Percentiles rank a stretch among this genome's conserved stretches.
phyloP scores from a whole-genome alignment of 176 grass and related monocot genomes.

The Avena sativa region DNA sequence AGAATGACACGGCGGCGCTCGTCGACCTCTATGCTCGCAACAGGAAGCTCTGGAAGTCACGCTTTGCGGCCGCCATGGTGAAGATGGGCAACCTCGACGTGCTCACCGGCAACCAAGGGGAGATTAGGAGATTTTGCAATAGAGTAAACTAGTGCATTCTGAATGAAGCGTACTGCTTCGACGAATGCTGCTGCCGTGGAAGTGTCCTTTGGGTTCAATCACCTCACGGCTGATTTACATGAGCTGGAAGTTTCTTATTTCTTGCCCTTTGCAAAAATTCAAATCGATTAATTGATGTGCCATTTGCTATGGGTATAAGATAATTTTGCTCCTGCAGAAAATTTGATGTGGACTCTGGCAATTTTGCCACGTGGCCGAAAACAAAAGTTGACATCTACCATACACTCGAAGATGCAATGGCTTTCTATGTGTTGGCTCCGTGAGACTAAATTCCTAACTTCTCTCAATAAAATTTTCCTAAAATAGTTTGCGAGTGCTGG shows the following conservation, averaged over 20 bases:
- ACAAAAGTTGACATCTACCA: too few species aligned
- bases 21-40: slow-evolving; percentile 48
- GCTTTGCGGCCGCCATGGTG: slow-evolving; percentile 67
- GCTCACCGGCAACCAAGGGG: slow-evolving; percentile 53
- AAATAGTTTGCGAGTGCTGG: too few species aligned
- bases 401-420: too few species aligned
- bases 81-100: slow-evolving; percentile 73
- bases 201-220: not conserved
- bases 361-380: too few species aligned
- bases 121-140: slow-evolving; percentile 49
- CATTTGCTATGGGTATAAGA: too few species aligned
- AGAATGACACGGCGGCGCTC: slow-evolving; percentile 53
- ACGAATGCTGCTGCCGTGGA: not conserved
- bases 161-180: not conserved
- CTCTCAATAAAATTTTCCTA: too few species aligned
- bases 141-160: not conserved
- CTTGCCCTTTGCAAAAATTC: not conserved
- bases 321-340: too few species aligned
- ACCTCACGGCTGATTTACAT: not conserved
- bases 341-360: too few species aligned
- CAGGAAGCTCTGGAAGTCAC: slow-evolving; percentile 1
- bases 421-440: too few species aligned
- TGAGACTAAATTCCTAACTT: too few species aligned
- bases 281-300: not conserved
- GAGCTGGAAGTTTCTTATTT: not conserved